A percentile compares a stretch with the other conserved stretches of the same genome.
Evolutionary conservation across 495 filamentous ascomycete genomes (phyloP).

Genomic region (Neurospora africana): DNA sequence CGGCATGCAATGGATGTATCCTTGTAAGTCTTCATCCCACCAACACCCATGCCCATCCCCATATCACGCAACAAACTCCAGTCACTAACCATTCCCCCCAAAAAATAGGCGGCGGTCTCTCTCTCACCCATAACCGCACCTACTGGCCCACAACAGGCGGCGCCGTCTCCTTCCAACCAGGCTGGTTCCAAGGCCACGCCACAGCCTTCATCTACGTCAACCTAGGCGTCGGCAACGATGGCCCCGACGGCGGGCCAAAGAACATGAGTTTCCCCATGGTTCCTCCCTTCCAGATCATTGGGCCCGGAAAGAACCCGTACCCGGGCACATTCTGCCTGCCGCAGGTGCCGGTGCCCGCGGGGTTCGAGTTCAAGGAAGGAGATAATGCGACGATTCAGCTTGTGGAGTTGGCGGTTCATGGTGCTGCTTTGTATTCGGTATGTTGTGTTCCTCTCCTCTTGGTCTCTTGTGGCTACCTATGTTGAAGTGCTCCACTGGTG

Average conservation of each 20-base stretch:
- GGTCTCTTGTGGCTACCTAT: too few species aligned
- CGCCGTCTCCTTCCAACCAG: conserved; percentile 73
- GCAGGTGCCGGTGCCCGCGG: conserved; percentile 75
- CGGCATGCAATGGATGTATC: conserved; percentile 98
- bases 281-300: conserved; percentile 73
- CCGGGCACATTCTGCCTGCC: conserved; percentile 82
- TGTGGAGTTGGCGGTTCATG: conserved; percentile 80
- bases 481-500: too few species aligned
- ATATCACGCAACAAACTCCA: neutral
- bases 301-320: conserved; percentile 72
- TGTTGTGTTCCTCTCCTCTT: conserved; percentile 22
- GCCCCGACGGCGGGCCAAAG: conserved; percentile 45
- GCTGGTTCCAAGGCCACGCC: conserved; percentile 89
- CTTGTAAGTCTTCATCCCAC: conserved; percentile 54
- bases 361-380: conserved; percentile 60
- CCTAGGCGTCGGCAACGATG: conserved; percentile 69
- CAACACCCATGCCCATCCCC: neutral
- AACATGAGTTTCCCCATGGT: conserved; percentile 87
- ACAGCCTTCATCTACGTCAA: conserved; percentile 89
- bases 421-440: conserved; percentile 86
- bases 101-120: conserved; percentile 76
- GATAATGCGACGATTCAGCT: conserved; percentile 93
- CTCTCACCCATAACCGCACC: conserved; percentile 70
- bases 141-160: conserved; percentile 85
- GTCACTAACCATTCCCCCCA: conserved; percentile 8